Conservation (phyloP, 176 grass and related monocot genomes). For the Rhynchospora breviuscula region DNA sequence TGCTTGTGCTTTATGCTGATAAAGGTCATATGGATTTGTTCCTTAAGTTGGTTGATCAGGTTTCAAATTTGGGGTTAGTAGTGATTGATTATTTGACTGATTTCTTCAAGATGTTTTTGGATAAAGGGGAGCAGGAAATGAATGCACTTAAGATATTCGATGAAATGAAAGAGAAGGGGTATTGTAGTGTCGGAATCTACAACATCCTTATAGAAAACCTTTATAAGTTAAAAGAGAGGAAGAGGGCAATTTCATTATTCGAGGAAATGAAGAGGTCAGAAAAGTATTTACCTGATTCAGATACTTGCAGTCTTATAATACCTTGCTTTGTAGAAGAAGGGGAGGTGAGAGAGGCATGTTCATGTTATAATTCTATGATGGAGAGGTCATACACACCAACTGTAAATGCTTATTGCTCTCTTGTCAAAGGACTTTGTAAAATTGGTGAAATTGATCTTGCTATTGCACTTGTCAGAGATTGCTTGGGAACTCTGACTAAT, state of each 20-base stretch:
- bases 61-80: slow-evolving; percentile 46
- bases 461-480: slow-evolving; percentile 69
- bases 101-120: slow-evolving; percentile 48
- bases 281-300: slow-evolving; percentile 45
- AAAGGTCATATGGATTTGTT: slow-evolving; percentile 44
- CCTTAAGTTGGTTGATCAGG: slow-evolving; percentile 43
- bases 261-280: slow-evolving; percentile 59
- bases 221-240: slow-evolving; percentile 54
- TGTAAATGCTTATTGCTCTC: slow-evolving; percentile 54
- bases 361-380: slow-evolving; percentile 70
- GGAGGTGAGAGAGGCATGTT: slow-evolving; percentile 70
- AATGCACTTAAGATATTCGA: slow-evolving; percentile 57
- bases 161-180: slow-evolving; percentile 46
- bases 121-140: slow-evolving; percentile 48
- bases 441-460: slow-evolving; percentile 62
- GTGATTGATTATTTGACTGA: slow-evolving; percentile 44
- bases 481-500: slow-evolving; percentile 71
- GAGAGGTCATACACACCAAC: slow-evolving; percentile 56
- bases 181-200: slow-evolving; percentile 50
- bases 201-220: slow-evolving; percentile 73
- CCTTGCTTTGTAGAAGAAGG: slow-evolving; percentile 77
- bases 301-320: slow-evolving; percentile 67
- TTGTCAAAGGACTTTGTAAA: slow-evolving; percentile 76
- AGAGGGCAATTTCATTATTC: slow-evolving; percentile 43
- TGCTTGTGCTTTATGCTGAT: slow-evolving; percentile 65